Conservation (phyloP, 179 eudicot species). For the Silene coronaria region DNA sequence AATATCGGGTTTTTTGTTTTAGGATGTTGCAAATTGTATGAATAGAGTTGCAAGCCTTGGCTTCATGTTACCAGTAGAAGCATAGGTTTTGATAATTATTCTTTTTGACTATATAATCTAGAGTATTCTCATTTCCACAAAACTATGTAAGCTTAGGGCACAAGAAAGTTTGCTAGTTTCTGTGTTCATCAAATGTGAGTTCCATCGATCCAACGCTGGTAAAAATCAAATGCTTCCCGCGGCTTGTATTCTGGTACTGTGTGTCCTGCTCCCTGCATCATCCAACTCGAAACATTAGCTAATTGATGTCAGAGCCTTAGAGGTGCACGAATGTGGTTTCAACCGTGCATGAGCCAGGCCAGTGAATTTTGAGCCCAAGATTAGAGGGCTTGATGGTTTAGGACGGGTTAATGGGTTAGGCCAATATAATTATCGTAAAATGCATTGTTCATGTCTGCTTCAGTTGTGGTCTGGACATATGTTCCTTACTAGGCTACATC, state of each 20-base stretch:
- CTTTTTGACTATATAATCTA: background rate
- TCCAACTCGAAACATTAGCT: background rate
- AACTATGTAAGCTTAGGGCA: background rate
- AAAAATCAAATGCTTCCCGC: slow-evolving; percentile 33
- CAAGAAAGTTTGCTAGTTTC: background rate
- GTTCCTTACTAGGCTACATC: no score
- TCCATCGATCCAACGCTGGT: slow-evolving; percentile 36
- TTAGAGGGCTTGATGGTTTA: no score
- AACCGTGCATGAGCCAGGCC: no score
- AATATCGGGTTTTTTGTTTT: background rate
- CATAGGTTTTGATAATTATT: background rate
- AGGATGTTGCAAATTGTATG: no score
- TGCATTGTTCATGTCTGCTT: no score
- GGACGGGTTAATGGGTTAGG: no score
- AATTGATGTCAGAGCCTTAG: no score
- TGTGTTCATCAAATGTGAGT: slow-evolving; percentile 17
- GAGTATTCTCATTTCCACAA: background rate
- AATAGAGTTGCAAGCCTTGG: background rate
- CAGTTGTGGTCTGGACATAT: no score
- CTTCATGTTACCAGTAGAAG: background rate
- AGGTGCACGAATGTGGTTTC: no score
- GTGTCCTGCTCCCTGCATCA: slow-evolving; percentile 41
- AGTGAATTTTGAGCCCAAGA: background rate
- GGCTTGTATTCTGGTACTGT: slow-evolving; percentile 45
- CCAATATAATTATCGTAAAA: no score